Percentiles rank a stretch among this genome's conserved stretches.
phyloP scores from a whole-genome alignment of 805 yeast genomes.

The Saturnispora dispora region DNA sequence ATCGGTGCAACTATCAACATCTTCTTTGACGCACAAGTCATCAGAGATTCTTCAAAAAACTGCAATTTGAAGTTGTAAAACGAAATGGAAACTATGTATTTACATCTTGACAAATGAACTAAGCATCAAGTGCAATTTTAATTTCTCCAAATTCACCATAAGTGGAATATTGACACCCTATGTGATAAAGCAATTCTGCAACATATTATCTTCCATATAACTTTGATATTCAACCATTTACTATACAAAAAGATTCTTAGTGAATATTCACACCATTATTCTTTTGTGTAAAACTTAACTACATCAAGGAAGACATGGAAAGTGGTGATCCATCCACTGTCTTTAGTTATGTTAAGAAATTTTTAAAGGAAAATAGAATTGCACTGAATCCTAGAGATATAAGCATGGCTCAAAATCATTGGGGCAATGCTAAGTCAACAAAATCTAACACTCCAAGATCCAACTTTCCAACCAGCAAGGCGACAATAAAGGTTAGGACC shows the following conservation, averaged over 20 bases:
- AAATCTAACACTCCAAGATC: too few relatives aligned
- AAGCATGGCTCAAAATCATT: too few relatives aligned
- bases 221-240: not conserved
- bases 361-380: not conserved
- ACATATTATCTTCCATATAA: too few relatives aligned
- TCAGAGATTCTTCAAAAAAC: not conserved
- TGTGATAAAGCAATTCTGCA: too few relatives aligned
- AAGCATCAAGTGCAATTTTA: not conserved
- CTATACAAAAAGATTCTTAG: not conserved
- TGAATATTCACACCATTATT: not conserved
- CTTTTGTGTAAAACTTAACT: not conserved
- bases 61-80: not conserved
- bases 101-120: not conserved
- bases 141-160: not conserved
- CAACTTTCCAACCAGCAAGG: too few relatives aligned
- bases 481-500: too few relatives aligned
- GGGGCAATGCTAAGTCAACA: too few relatives aligned
- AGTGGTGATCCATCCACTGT: not conserved
- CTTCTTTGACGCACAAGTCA: not conserved
- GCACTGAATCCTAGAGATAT: too few relatives aligned
- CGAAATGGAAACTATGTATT: not conserved
- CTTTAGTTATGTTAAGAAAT: not conserved
- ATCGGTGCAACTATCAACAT: not conserved
- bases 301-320: not conserved
- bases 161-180: not conserved